Evolutionary conservation across 331 rosid species (phyloP).

Genomic region (Quercus lobata): DNA sequence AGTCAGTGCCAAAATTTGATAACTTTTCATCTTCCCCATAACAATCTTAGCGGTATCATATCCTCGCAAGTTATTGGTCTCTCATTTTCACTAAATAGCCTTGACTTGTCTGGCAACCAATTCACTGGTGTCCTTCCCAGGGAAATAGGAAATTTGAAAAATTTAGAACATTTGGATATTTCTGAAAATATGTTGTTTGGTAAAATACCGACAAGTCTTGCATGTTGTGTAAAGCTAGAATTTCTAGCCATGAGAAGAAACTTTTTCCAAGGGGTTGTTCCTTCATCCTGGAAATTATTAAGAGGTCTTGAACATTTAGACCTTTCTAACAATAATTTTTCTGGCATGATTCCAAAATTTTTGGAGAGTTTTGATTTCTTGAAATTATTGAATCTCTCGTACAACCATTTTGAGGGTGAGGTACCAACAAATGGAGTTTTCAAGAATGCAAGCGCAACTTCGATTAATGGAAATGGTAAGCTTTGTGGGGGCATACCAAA

Average conservation of each 20-base stretch:
- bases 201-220: not conserved
- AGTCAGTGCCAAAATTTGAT: too few relatives aligned
- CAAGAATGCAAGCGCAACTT: not conserved
- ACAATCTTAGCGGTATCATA: too few relatives aligned
- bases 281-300: not conserved
- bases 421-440: not conserved
- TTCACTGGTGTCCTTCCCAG: conserved; percentile 3
- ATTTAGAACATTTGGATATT: not conserved
- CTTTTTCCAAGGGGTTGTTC: not conserved
- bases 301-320: not conserved
- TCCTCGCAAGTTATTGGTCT: too few relatives aligned
- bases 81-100: not conserved
- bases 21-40: too few relatives aligned
- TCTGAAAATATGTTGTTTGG: not conserved
- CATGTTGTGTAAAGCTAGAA: not conserved
- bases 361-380: not conserved
- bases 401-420: not conserved
- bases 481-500: not conserved
- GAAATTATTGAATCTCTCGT: not conserved
- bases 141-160: not conserved
- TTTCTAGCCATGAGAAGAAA: not conserved
- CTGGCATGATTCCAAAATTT: too few relatives aligned
- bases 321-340: too few relatives aligned
- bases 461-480: rapidly evolving
- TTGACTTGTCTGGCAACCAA: conserved; percentile 1